Evolutionary conservation across 2,329 filamentous ascomycete species (phyloP), one percentile per base, ranked within the genome.

Genomic region (Phoma sp.): DNA sequence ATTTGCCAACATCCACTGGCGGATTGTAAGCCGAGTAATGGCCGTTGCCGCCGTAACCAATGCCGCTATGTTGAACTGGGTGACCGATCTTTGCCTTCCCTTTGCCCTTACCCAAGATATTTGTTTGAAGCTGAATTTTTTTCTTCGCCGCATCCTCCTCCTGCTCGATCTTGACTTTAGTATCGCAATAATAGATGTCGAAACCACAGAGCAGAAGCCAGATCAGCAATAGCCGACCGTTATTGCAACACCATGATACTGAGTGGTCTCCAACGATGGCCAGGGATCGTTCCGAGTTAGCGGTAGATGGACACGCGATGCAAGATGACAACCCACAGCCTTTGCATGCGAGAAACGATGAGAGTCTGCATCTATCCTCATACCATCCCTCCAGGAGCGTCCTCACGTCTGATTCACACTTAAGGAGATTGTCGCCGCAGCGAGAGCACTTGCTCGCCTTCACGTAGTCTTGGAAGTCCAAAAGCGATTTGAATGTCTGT

Each of bases 161-260:
- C 39, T 56, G 59, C 36, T 36, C 32, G 10, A 25, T 47, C 18
- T 61, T 52, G 18, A 62, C 62, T 21, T 64, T 50, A n/a, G 25
- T 32, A 29, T 29, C 18, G 20, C 46, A 40, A 10, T 49, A 54
- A n/a, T 7, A 21, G 11, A 62, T 45, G 52, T 78, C 76, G 36
- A 73, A 74, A 14, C 69, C 70, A 40, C 69, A 76, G 7, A 79
- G 66, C 1, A 77, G 47, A 4, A 67, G 56, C 74, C 74, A 78
- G 34, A 76, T 68, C 14, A 73, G 26, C 45, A 73, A 66, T 10
- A 74, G 21, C 7, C 70, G 64, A 14, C 71, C 72, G 4, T 56
- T 42, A 20, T 61, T 59, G 52, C 75, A 78, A 57, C 75, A 76
- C 74, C 73, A 76, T 10, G 56, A 53, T 7, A 67, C 33, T 6